Conservation (phyloP, 352 stramenopile species). For the Vaucheria bursata region DNA sequence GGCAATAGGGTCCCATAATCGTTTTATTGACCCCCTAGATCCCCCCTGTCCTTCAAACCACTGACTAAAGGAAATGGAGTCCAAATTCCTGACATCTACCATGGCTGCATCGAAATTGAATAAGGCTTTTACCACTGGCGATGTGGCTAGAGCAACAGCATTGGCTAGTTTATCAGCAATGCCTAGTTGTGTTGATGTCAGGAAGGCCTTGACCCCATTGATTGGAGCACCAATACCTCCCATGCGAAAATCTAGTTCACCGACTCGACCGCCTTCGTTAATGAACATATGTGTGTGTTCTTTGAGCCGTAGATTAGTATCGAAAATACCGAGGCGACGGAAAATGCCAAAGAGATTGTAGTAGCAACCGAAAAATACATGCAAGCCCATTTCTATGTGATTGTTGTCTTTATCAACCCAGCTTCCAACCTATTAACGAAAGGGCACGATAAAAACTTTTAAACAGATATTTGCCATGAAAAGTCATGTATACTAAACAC, state of each 20-base stretch:
- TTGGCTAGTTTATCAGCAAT: slow-evolving; percentile 67
- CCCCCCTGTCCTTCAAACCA: slow-evolving; percentile 63
- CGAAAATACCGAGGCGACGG: slow-evolving; percentile 66
- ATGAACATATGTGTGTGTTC: slow-evolving; percentile 72
- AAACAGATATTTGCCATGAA: too few species aligned
- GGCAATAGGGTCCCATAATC: slow-evolving; percentile 74
- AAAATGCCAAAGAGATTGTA: slow-evolving; percentile 80
- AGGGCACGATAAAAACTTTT: too few species aligned
- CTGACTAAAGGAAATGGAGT: slow-evolving; percentile 71
- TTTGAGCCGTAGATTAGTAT: slow-evolving; percentile 65
- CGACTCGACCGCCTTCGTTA: slow-evolving; percentile 61
- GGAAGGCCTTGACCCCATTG: slow-evolving; percentile 64
- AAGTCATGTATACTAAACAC: too few species aligned
- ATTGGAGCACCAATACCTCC: slow-evolving; percentile 65
- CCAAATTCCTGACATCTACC: slow-evolving; percentile 65
- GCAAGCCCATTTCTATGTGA: slow-evolving; percentile 76
- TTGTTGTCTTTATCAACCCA: slow-evolving; percentile 75
- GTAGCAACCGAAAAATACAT: slow-evolving; percentile 78
- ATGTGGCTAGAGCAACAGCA: slow-evolving; percentile 62
- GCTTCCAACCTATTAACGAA: slow-evolving; percentile 44
- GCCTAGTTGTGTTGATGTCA: slow-evolving; percentile 57
- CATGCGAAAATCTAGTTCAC: slow-evolving; percentile 66
- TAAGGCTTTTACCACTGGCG: slow-evolving; percentile 66
- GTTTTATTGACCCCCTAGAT: slow-evolving; percentile 59
- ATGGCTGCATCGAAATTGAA: slow-evolving; percentile 73